Conservation (phyloP, 2,329 filamentous ascomycete genomes). For the Verticillium nubilum region DNA sequence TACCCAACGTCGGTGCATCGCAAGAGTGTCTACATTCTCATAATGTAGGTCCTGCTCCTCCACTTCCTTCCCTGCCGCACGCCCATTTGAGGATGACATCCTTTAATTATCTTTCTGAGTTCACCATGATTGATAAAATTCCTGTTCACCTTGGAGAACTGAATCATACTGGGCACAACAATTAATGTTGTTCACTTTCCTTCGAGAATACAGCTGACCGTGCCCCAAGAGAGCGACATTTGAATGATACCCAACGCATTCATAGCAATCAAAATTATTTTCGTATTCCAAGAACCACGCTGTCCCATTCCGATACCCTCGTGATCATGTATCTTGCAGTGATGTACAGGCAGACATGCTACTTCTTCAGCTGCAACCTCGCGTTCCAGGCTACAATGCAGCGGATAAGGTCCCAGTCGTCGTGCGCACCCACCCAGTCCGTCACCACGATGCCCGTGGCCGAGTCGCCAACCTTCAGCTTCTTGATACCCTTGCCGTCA, state of each 20-base stretch:
- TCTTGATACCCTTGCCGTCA: conserved; percentile 40
- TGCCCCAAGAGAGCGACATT: background rate
- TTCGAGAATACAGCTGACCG: background rate
- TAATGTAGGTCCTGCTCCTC: background rate
- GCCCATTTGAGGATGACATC: conserved; percentile 35
- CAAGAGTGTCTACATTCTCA: conserved; percentile 5
- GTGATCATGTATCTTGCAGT: background rate
- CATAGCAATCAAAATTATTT: background rate
- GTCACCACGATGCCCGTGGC: conserved; percentile 84
- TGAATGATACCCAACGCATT: background rate
- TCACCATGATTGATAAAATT: conserved; percentile 47
- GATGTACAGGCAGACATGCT: conserved; percentile 8
- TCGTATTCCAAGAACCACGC: background rate
- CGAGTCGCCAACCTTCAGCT: conserved; percentile 59
- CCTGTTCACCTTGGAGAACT: conserved; percentile 59
- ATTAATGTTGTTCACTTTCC: conserved; percentile 7
- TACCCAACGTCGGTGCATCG: conserved; percentile 1
- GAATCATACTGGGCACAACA: conserved; percentile 29
- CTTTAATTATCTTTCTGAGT: conserved; percentile 47
- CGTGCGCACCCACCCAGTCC: conserved; percentile 84
- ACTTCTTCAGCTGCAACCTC: conserved; percentile 46
- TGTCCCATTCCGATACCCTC: background rate
- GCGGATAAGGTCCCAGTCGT: conserved; percentile 85
- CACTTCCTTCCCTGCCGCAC: background rate
- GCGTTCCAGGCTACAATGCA: conserved; percentile 91